Evolutionary conservation across 2,329 filamentous ascomycete genomes (phyloP).

Genomic region (Alternaria atra): DNA sequence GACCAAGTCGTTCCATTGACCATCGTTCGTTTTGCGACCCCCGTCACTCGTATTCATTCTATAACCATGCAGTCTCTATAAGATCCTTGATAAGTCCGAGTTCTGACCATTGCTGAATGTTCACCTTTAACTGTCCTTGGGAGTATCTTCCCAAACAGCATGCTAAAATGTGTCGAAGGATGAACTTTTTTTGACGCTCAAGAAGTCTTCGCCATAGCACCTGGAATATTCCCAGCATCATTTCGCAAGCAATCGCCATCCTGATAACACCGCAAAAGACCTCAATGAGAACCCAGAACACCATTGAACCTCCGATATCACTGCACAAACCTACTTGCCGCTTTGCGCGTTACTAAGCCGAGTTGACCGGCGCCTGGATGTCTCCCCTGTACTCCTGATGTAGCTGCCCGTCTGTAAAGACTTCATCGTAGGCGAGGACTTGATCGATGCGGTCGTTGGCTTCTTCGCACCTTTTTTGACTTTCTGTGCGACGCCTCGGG

Average conservation of each 20-base stretch:
- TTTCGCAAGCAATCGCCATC: background rate
- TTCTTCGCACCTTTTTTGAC: slow-evolving; percentile 10
- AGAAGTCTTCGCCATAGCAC: too few species aligned
- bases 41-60: too few species aligned
- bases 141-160: too few species aligned
- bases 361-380: slow-evolving; percentile 2
- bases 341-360: slow-evolving; percentile 3
- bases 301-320: background rate
- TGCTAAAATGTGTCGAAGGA: background rate
- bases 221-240: background rate
- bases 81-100: too few species aligned
- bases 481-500: slow-evolving; percentile 14
- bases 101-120: too few species aligned
- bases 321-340: background rate
- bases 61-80: too few species aligned
- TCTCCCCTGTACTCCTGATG: background rate
- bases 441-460: background rate
- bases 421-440: background rate
- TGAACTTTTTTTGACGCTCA: background rate
- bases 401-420: background rate
- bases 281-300: background rate
- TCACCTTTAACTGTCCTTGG: too few species aligned
- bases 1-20: background rate
- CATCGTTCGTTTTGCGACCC: too few species aligned
- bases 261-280: background rate